phyloP scores from a whole-genome alignment of 176 grass and related monocot genomes.

The Metroxylon sagu region DNA sequence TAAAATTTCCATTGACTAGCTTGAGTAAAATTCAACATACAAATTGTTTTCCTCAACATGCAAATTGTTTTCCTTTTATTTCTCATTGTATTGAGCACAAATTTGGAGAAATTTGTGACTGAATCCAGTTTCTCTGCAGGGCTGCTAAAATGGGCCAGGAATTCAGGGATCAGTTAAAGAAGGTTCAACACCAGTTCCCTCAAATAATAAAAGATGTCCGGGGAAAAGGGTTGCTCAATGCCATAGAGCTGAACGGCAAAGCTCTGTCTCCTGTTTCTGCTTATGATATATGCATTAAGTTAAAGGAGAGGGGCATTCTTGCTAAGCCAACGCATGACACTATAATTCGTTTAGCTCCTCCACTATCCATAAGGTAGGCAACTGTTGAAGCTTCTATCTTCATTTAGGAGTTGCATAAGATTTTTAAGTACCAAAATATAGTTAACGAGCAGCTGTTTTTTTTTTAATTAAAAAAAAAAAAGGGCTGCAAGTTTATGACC shows the following conservation, averaged over 20 bases:
- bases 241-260: slow-evolving; percentile 63
- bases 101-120: too few species aligned
- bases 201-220: slow-evolving; percentile 73
- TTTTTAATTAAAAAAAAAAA: too few species aligned
- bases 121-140: slow-evolving; percentile 15
- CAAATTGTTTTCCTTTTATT: too few species aligned
- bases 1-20: too few species aligned
- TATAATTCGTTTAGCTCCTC: slow-evolving; percentile 81
- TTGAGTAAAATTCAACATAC: too few species aligned
- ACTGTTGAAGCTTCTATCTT: not conserved
- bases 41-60: too few species aligned
- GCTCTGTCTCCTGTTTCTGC: slow-evolving; percentile 63
- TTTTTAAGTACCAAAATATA: not conserved
- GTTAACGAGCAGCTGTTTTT: not conserved
- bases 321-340: slow-evolving; percentile 93
- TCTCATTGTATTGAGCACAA: too few species aligned
- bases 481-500: not conserved
- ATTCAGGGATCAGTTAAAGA: slow-evolving; percentile 56
- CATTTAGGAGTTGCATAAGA: not conserved
- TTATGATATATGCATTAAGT: slow-evolving; percentile 90
- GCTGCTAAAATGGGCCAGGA: slow-evolving; percentile 58
- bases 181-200: slow-evolving; percentile 63
- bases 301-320: slow-evolving; percentile 92
- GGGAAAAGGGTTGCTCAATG: slow-evolving; percentile 82
- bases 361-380: slow-evolving; percentile 62